Percentiles rank a stretch among this genome's conserved stretches.
Evolutionary conservation across 179 eudicot species (phyloP).

Genomic region (Spinacia oleracea): DNA sequence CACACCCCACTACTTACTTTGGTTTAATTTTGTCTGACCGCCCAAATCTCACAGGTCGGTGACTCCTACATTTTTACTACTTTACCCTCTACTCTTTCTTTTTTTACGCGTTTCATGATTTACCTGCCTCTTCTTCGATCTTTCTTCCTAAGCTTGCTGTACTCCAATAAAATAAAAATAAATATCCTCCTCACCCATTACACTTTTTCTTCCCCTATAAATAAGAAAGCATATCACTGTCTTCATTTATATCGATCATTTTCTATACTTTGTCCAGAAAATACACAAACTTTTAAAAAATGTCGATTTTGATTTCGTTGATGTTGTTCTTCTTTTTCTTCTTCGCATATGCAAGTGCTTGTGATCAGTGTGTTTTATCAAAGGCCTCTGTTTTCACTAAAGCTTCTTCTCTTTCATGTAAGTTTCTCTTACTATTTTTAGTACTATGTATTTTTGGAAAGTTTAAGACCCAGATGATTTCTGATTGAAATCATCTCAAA

Average conservation of each 20-base stretch:
- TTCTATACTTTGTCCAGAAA: too few relatives aligned
- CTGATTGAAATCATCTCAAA: constrained; percentile 12
- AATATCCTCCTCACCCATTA: not conserved
- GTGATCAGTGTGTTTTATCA: constrained; percentile 62
- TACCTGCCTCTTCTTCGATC: constrained; percentile 7
- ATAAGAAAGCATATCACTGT: constrained; percentile 1
- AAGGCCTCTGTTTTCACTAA: constrained; percentile 52
- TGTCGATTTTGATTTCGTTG: constrained; percentile 15
- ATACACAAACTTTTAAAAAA: not conserved
- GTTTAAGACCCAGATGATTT: constrained; percentile 9
- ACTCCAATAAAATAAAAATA: not conserved
- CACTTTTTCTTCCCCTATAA: not conserved
- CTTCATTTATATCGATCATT: not conserved
- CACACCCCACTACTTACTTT: not conserved
- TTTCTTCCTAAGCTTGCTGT: constrained; percentile 14
- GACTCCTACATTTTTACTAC: not conserved
- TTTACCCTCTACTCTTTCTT: not conserved
- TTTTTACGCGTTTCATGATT: not conserved
- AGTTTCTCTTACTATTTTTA: constrained; percentile 11
- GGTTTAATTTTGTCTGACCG: not conserved
- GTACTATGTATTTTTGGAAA: not conserved
- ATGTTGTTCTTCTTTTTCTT: constrained; percentile 21
- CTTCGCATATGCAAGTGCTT: constrained; percentile 37
- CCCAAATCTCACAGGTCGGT: constrained; percentile 3
- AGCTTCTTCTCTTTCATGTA: constrained; percentile 57